Base-by-base conservation (phyloP, 441 rosid genomes). In the Adansonia gregorii region DNA sequence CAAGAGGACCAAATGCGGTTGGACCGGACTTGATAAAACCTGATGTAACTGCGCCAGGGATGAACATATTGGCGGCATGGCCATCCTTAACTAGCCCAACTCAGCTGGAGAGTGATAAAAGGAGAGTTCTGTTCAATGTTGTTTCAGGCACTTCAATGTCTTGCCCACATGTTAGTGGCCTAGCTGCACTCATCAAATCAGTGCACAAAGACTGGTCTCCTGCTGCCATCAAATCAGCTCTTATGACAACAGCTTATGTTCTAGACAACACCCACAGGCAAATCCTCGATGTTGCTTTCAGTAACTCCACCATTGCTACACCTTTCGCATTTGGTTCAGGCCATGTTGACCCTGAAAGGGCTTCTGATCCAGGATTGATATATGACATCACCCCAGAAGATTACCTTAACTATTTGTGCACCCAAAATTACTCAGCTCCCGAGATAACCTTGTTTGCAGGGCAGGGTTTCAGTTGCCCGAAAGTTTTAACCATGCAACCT, bases 111-210 rank as follows among this genome's bases (percentile, higher is more conserved):
- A 77, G 74, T 1, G 94, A 89, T 55, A 81, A 83, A 20, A 85
- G 94, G 67, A 81, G 88, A 0, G 88, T 88, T 45, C 3, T 66
- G 3, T 91, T 88, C 86, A 89, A 88, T 76, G 83, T 91, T 59
- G 48, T 84, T 8, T 89, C 95, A 0, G 95, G 93, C 60, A 91
- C 93, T 1, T 91, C 95, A 7, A 91, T 91, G 95, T 80, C 93
- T 4, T 91, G 95, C 77, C 95, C 95, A 1, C 95, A 91, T 69
- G 76, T 88, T 15, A 87, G 86, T 56, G 95, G 95, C 79, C 75
- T 89, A 1, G 91, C 92, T 22, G 85, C 89, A 14, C 82, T 91
- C 0, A 79, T 91, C 35, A 89, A 81, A 78, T 88, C 93, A 3
- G 86, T 76, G 27, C 93, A 86, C 76, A 48, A 67, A 15, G 80